Evolutionary conservation across 495 filamentous ascomycete species (phyloP).

Genomic region (Cetradonia linearis): DNA sequence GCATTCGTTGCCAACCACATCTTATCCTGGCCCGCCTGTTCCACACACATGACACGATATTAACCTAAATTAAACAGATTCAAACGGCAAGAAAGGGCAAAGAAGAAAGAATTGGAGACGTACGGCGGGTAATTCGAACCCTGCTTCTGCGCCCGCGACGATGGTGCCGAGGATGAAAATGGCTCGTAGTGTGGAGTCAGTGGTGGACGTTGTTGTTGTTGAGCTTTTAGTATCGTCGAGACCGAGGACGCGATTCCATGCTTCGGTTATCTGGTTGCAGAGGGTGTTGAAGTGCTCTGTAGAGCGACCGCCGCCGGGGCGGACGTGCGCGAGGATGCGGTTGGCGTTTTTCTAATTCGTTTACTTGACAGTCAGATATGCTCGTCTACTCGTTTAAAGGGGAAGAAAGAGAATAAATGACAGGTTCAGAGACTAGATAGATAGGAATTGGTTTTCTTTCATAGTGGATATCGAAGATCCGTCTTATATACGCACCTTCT

Average conservation of each 20-base stretch:
- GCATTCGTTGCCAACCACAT: conserved; percentile 22
- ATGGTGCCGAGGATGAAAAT: conserved; percentile 27
- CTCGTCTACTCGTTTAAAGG: no score
- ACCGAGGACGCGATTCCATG: conserved; percentile 12
- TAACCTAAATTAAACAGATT: not conserved
- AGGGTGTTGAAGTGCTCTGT: conserved; percentile 21
- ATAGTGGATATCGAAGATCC: no score
- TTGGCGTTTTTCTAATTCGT: conserved; percentile 13
- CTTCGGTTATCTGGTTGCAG: conserved; percentile 13
- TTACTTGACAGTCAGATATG: no score
- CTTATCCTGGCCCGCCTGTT: conserved; percentile 23
- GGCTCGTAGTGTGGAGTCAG: no score
- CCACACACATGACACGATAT: not conserved
- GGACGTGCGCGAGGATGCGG: conserved; percentile 25
- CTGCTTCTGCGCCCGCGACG: conserved; percentile 25
- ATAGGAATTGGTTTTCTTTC: not conserved
- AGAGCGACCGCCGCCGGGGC: conserved; percentile 23
- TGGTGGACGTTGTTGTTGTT: no score
- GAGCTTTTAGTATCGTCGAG: not conserved
- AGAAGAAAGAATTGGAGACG: not conserved
- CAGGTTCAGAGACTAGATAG: not conserved
- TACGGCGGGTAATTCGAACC: conserved; percentile 26
- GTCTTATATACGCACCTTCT: conserved; percentile 7
- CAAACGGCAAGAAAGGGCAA: not conserved
- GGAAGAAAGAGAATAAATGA: no score